Conservation (phyloP, 192 early-diverging fungal genomes). For the Irineochytrium annulatum region DNA sequence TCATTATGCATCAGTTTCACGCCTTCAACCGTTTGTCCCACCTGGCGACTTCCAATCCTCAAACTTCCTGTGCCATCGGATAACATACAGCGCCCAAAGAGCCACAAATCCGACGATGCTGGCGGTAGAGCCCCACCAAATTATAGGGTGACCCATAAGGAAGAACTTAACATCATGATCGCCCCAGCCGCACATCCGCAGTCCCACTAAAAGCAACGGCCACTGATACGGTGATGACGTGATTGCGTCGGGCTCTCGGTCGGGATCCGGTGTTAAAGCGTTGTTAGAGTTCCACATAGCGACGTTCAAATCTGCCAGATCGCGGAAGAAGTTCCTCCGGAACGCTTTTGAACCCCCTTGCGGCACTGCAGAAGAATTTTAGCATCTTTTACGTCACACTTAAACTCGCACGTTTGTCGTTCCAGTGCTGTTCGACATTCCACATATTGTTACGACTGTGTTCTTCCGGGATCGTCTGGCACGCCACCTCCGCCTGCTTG, state of each 20-base stretch:
- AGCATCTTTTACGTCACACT: not conserved
- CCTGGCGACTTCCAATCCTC: conserved; percentile 49
- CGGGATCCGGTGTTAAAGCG: conserved; percentile 86
- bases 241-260: conserved; percentile 77
- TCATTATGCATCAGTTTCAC: not conserved
- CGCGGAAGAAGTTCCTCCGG: conserved; percentile 69
- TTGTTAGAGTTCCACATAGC: conserved; percentile 97
- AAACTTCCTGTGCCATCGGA: conserved; percentile 63
- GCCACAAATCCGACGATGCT: conserved; percentile 49
- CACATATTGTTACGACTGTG: conserved; percentile 62
- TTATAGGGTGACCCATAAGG: conserved; percentile 84
- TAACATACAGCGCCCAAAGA: conserved; percentile 46
- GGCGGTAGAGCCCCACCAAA: conserved; percentile 77
- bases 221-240: conserved; percentile 81
- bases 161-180: conserved; percentile 82
- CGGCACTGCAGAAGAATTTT: conserved; percentile 57
- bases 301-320: conserved; percentile 86
- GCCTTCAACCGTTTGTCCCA: too few relatives aligned
- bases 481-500: conserved; percentile 87
- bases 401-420: conserved; percentile 59
- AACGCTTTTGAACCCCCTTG: conserved; percentile 59
- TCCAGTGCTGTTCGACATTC: conserved; percentile 89
- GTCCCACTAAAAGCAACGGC: conserved; percentile 83
- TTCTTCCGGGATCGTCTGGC: conserved; percentile 67
- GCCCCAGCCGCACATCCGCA: conserved; percentile 93